Base-by-base conservation (phyloP, 768 basidiomycete genomes). In the Atractiella rhizophila region DNA sequence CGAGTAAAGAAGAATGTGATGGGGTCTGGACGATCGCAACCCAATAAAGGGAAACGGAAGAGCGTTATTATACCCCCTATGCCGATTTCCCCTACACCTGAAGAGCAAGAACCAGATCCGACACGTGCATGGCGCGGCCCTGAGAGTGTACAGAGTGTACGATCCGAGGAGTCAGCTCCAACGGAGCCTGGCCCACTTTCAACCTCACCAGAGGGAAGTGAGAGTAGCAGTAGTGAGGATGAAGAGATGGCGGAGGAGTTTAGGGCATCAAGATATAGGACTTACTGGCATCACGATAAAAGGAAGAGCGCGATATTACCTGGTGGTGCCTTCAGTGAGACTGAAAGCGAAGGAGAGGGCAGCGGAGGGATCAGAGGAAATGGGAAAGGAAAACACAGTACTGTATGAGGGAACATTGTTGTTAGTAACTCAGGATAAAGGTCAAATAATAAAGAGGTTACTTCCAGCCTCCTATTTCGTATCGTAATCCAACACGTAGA, bases 1-100 rank as follows among this genome's bases (percentile, higher is more conserved):
- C 59, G 66, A 15, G 51, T 67, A 25, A 48, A 50, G 20, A 44
- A 45, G 2, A 50, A 41, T 3, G 51, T 44, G 12, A 43, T 42
- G 41, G 6, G 45, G 9, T n/a, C 4, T 44, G 2, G 45, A 41
- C 13, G 37, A 24, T 15, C 5, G 30, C 30, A 7, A 18, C 30
- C n/a, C 34, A 5, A 20, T 7, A 8, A 15, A 19, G 12, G 20
- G 40, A 33, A 18, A 16, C 23, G 25, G 16, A 38, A 18, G 16
- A 26, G 34, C n/a, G n/a, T n/a, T n/a, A 33, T 6, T 9, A 21
- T 24, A 15, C 31, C 15, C 28, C 40, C 5, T 18, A 30, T 13
- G 15, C 21, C n/a, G 38, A 39, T 28, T n/a, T n/a, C n/a, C n/a
- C n/a, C n/a, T n/a, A n/a, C n/a, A n/a, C n/a, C n/a, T n/a, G n/a